Conservation (phyloP, 805 yeast genomes). For the Ogataea ramenticola region DNA sequence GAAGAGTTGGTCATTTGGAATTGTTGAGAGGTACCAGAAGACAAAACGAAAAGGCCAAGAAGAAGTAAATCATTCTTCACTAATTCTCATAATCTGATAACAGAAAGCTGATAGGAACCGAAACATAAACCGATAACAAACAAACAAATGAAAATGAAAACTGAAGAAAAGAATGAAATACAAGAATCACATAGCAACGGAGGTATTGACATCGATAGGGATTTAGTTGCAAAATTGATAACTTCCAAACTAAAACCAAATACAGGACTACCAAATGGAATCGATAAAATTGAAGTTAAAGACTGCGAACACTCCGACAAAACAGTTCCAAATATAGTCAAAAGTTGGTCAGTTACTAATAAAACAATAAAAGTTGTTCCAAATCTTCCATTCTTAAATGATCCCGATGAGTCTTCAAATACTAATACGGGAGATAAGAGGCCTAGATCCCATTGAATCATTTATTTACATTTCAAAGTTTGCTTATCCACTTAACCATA, state of each 20-base stretch:
- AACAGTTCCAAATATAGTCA: background rate
- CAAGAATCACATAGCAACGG: too few species aligned
- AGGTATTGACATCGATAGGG: background rate
- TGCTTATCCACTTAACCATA: too few species aligned
- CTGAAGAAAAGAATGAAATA: too few species aligned
- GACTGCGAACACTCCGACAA: constrained; percentile 1
- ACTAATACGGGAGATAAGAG: constrained; percentile 11
- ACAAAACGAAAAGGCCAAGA: constrained; percentile 59
- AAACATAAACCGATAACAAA: too few species aligned
- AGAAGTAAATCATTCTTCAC: background rate
- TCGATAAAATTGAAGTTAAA: constrained; percentile 2
- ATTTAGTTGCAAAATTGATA: background rate
- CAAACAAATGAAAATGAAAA: background rate
- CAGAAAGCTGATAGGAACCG: too few species aligned
- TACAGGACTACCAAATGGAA: constrained; percentile 6
- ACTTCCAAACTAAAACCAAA: background rate
- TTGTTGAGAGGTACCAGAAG: constrained; percentile 85
- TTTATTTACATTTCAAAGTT: too few species aligned
- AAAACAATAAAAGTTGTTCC: constrained; percentile 13
- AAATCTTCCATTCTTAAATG: constrained; percentile 9
- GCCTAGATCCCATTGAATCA: too few species aligned
- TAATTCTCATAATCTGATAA: too few species aligned
- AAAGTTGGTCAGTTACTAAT: constrained; percentile 18
- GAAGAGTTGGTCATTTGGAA: constrained; percentile 93
- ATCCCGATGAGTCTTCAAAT: constrained; percentile 4